Evolutionary conservation across 495 filamentous ascomycete species (phyloP).

Genomic region (Symbiotaphrina buchneri): DNA sequence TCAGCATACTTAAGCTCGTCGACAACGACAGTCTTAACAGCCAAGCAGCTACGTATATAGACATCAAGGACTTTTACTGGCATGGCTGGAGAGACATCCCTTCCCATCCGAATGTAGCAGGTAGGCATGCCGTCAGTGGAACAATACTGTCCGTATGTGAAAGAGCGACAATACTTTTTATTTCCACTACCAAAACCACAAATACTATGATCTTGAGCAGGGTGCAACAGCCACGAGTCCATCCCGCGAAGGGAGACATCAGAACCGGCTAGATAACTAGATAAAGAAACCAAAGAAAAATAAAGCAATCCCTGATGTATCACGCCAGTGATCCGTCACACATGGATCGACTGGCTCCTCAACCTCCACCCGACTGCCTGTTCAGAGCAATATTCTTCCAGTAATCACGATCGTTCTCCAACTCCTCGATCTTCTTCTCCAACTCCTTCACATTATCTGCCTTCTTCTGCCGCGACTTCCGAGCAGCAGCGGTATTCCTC

Average conservation of each 20-base stretch:
- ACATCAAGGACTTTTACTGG: too few relatives aligned
- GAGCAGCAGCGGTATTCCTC: slow-evolving; percentile 84
- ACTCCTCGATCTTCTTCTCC: slow-evolving; percentile 24
- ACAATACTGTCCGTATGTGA: too few relatives aligned
- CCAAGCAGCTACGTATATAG: too few relatives aligned
- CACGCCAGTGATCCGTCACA: neutral
- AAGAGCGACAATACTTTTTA: too few relatives aligned
- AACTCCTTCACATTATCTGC: slow-evolving; percentile 42
- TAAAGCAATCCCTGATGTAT: neutral
- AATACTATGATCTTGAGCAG: neutral
- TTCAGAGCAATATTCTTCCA: slow-evolving; percentile 17
- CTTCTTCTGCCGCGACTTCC: slow-evolving; percentile 80
- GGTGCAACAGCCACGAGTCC: neutral
- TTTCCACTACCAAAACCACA: too few relatives aligned
- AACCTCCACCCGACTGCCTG: neutral
- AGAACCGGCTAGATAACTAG: neutral
- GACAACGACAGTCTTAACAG: too few relatives aligned
- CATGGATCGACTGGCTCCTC: neutral
- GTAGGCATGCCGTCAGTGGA: too few relatives aligned
- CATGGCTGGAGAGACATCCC: too few relatives aligned
- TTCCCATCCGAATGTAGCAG: too few relatives aligned
- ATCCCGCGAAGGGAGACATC: neutral
- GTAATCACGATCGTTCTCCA: slow-evolving; percentile 25
- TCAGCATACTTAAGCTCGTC: too few relatives aligned
- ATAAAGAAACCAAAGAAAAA: neutral